phyloP scores from a whole-genome alignment of 176 grass and related monocot genomes.

The Leersia perrieri region DNA sequence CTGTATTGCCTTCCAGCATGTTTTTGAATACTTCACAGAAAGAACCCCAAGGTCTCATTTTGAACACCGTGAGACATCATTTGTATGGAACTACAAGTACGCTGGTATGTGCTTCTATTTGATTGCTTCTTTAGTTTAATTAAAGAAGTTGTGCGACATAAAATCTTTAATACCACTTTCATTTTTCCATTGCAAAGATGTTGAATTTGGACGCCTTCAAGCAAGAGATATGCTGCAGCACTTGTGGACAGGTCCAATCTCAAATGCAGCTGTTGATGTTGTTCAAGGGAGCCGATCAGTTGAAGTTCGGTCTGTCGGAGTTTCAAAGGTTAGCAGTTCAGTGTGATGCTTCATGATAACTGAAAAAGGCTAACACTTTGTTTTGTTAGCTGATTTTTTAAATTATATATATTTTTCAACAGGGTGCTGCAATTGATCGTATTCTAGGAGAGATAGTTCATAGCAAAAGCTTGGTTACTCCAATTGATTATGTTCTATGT shows the following conservation, averaged over 20 bases:
- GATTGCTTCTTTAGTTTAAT: not conserved
- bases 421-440: slow-evolving; percentile 98
- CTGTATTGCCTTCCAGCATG: slow-evolving; percentile 62
- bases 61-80: slow-evolving; percentile 95
- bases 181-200: slow-evolving; percentile 52
- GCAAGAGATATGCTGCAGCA: slow-evolving; percentile 99
- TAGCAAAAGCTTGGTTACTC: slow-evolving; percentile 93
- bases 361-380: slow-evolving; percentile 10
- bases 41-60: slow-evolving; percentile 98
- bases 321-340: slow-evolving; percentile 75
- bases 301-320: slow-evolving; percentile 95
- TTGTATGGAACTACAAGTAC: slow-evolving; percentile 99
- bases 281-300: slow-evolving; percentile 98
- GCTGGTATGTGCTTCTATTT: slow-evolving; percentile 52
- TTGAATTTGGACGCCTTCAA: slow-evolving; percentile 97
- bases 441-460: slow-evolving; percentile 98
- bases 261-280: slow-evolving; percentile 97
- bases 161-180: slow-evolving; percentile 19
- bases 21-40: slow-evolving; percentile 98
- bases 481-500: slow-evolving; percentile 96
- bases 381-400: slow-evolving; percentile 26
- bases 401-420: slow-evolving; percentile 22
- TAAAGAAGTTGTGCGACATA: not conserved
- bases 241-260: slow-evolving; percentile 96
- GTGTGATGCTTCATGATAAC: slow-evolving; percentile 5